These are phyloP conservation scores for Wickerhamiella lipophila DNA, from an alignment of 805 yeast genomes.

Conservation along the genomic window DNA sequence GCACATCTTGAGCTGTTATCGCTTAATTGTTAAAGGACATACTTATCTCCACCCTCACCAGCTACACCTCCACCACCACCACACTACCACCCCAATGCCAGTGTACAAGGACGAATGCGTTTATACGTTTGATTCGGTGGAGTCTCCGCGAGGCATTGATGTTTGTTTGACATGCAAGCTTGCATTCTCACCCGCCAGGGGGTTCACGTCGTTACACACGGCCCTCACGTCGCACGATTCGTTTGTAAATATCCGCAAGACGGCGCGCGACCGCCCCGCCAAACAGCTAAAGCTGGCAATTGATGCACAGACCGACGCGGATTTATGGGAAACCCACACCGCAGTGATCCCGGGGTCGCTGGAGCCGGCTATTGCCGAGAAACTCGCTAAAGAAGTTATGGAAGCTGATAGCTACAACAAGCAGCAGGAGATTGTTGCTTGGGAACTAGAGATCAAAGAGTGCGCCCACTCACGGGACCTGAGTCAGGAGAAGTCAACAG, in stretches of 20 bases:
- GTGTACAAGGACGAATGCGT: conserved; percentile 84
- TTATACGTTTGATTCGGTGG: conserved; percentile 65
- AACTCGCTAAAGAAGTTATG: conserved; percentile 30
- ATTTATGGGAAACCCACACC: conserved; percentile 39
- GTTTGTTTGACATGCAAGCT: conserved; percentile 58
- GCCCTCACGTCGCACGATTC: conserved; percentile 39
- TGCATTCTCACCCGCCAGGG: conserved; percentile 41
- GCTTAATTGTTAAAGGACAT: too few species aligned
- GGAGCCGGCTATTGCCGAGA: conserved; percentile 21
- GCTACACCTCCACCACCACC: neutral
- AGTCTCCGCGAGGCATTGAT: conserved; percentile 46
- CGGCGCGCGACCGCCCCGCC: conserved; percentile 27
- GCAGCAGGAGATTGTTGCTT: conserved; percentile 64
- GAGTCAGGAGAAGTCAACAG: conserved; percentile 8
- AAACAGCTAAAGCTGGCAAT: conserved; percentile 55
- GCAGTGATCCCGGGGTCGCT: conserved; percentile 33
- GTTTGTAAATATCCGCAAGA: conserved; percentile 48
- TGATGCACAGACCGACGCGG: conserved; percentile 49
- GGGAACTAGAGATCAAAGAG: conserved; percentile 80
- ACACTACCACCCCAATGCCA: conserved; percentile 18
- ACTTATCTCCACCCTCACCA: neutral
- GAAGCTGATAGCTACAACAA: conserved; percentile 46
- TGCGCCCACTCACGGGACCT: conserved; percentile 51
- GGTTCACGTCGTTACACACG: conserved; percentile 49
- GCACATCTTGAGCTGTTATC: too few species aligned